Conservation (phyloP, 306 rosid species). For the Albizia julibrissin region DNA sequence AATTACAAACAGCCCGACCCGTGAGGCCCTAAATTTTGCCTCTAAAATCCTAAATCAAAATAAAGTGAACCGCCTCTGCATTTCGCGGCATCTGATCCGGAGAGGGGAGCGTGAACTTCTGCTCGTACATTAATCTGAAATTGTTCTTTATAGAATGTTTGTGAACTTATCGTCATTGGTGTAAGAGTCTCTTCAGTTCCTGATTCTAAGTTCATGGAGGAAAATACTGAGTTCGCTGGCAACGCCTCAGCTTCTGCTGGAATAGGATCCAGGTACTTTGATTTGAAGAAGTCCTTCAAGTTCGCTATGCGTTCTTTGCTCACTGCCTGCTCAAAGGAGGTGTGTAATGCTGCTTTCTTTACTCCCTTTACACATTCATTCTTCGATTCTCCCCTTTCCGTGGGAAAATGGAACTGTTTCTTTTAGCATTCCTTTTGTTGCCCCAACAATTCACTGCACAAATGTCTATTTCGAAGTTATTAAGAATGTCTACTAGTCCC, state of each 20-base stretch:
- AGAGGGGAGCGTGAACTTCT: neutral
- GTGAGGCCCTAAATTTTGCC: neutral
- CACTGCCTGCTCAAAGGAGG: constrained; percentile 65
- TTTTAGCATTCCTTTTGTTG: constrained; percentile 3
- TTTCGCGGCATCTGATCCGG: neutral
- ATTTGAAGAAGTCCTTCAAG: constrained; percentile 65
- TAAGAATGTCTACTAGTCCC: neutral
- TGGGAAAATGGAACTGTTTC: neutral
- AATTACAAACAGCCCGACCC: neutral
- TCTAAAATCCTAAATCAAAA: neutral
- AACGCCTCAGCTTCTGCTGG: constrained; percentile 29
- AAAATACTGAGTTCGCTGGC: constrained; percentile 16
- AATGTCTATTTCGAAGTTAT: neutral
- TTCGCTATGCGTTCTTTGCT: constrained; percentile 57
- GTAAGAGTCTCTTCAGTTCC: neutral
- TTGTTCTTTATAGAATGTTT: neutral
- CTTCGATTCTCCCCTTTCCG: neutral
- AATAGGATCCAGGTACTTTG: constrained; percentile 51
- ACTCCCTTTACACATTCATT: neutral
- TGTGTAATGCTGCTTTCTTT: constrained; percentile 17
- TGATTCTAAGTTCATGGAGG: constrained; percentile 44
- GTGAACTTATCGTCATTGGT: neutral
- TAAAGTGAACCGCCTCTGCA: neutral
- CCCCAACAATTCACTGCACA: constrained; percentile 7
- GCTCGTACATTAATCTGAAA: neutral